Conservation (phyloP, 2,329 filamentous ascomycete species). For the Alternaria sp. region DNA sequence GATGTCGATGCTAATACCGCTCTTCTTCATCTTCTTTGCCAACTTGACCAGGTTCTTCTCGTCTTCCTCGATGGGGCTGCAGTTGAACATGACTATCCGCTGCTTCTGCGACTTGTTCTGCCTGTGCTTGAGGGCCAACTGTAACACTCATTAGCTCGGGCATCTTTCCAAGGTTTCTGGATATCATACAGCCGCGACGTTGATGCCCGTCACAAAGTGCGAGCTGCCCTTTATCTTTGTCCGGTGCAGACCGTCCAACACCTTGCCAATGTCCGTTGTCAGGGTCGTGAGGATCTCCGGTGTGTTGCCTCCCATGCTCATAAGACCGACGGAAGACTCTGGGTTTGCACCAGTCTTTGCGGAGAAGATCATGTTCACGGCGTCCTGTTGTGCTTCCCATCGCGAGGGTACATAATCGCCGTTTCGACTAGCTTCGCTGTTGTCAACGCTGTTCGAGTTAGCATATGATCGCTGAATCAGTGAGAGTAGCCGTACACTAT, state of each 20-base stretch:
- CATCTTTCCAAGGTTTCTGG: conserved; percentile 73
- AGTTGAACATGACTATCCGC: conserved; percentile 96
- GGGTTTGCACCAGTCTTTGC: conserved; percentile 95
- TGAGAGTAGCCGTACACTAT: conserved; percentile 68
- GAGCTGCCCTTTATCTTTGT: conserved; percentile 86
- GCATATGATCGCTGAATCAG: conserved; percentile 27
- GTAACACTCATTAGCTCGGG: conserved; percentile 57
- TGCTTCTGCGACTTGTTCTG: conserved; percentile 97
- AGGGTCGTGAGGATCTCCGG: conserved; percentile 96
- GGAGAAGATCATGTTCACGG: conserved; percentile 93
- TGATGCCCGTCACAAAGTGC: conserved; percentile 91
- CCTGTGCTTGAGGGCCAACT: conserved; percentile 96
- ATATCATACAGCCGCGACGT: conserved; percentile 84
- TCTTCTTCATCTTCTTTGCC: conserved; percentile 99
- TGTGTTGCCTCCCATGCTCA: conserved; percentile 99
- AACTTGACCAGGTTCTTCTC: conserved; percentile 88
- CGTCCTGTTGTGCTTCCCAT: conserved; percentile 96
- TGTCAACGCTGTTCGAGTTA: conserved; percentile 75
- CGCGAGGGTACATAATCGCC: conserved; percentile 90
- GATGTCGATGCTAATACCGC: conserved; percentile 91
- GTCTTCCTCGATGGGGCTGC: conserved; percentile 88
- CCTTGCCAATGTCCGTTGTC: conserved; percentile 94
- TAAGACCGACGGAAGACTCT: conserved; percentile 94
- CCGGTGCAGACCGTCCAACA: conserved; percentile 84
- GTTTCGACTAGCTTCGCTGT: conserved; percentile 98